Evolutionary conservation across 495 filamentous ascomycete genomes (phyloP), one percentile per base, ranked within the genome.

Genomic region (Lichenothelia convexa): DNA sequence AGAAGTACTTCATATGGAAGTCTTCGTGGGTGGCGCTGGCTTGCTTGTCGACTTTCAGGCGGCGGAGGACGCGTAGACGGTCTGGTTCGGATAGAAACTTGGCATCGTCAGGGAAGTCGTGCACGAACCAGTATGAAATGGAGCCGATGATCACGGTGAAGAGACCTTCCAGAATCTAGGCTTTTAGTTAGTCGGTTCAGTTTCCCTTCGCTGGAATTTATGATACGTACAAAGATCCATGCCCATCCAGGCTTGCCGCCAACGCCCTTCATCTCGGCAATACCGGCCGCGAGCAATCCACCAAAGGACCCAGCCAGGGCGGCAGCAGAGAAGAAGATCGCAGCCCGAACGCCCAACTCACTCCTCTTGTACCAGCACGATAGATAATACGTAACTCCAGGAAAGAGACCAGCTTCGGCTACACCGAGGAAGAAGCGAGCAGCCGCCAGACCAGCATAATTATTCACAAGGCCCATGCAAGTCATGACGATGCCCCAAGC

Each of bases 261-360:
- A 17, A 78, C 53, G 18, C 76, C 78, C 45, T 78, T 58, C 79
- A 89, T 83, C 16, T 72, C 57, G 30, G 65, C 68, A 45, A 86
- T 87, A 3, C 75, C 81, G 1, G 77, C 78, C 0, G 83, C 82
- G 7, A 91, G 67, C 0, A 89, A 63, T 1, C 82, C 82, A 54
- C 84, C 84, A 38, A 92, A 93, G 1, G 80, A 85, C 0, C 85
- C 85, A 2, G 81, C 76, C 0, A 91, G 50, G 2, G 84, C 80
- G 0, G 84, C 85, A 0, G 84, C 80, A 4, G 78, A 84, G 59
- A 91, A 93, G 64, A 95, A 94, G 36, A 93, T 79, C 23, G 85
- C 86, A 47, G 72, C 68, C 5, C 72, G 64, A 12, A 79, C 63
- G 23, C 84, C 84, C 35, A 91, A 77, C 40, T 93, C 84, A 27